phyloP scores from a whole-genome alignment of 306 rosid species.

The Cercis canadensis region DNA sequence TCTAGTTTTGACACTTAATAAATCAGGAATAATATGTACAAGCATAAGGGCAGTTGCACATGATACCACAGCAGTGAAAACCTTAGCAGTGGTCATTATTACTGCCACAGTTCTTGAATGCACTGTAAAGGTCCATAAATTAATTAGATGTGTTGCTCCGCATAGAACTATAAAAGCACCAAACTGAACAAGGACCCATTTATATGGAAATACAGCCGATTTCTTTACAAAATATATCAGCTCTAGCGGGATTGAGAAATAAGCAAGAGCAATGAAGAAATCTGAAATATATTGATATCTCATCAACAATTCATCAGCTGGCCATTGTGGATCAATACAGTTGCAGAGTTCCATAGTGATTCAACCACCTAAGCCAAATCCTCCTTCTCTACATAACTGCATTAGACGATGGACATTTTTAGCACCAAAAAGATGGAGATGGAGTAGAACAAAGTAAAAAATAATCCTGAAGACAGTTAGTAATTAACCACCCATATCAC shows the following conservation, averaged over 20 bases:
- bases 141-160: conserved; percentile 85
- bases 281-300: conserved; percentile 81
- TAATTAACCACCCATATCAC: conserved; percentile 14
- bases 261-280: conserved; percentile 77
- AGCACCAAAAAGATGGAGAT: conserved; percentile 26
- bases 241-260: conserved; percentile 84
- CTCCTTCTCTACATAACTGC: conserved; percentile 47
- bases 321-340: conserved; percentile 74
- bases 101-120: conserved; percentile 73
- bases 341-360: conserved; percentile 66
- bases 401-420: conserved; percentile 33
- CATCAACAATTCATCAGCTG: conserved; percentile 74
- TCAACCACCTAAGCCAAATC: conserved; percentile 43
- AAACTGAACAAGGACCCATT: conserved; percentile 90
- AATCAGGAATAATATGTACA: conserved; percentile 81
- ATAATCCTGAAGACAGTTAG: conserved; percentile 3
- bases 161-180: conserved; percentile 86
- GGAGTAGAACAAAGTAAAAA: conserved; percentile 20
- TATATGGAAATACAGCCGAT: conserved; percentile 78
- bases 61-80: conserved; percentile 80
- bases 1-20: conserved; percentile 77
- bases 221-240: conserved; percentile 82
- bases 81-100: conserved; percentile 76
- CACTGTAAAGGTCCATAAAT: conserved; percentile 66
- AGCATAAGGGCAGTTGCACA: conserved; percentile 85